phyloP scores from a whole-genome alignment of 169 alveolate genomes.

The Plasmodium fragile region DNA sequence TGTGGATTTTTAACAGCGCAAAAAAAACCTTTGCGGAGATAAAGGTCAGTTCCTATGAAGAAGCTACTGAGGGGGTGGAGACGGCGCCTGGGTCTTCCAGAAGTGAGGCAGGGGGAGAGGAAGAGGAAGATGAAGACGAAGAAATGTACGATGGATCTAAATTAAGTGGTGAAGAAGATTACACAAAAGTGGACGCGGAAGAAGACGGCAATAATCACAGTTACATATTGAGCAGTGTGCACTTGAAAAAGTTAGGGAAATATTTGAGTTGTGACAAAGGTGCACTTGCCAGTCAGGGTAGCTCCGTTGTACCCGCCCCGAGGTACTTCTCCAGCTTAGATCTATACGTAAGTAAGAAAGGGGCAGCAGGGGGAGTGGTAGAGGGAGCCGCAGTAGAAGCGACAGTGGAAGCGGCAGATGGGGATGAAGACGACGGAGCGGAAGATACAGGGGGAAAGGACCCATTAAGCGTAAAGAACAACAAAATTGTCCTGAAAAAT shows the following conservation, averaged over 20 bases:
- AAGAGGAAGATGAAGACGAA: neutral
- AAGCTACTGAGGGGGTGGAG: neutral
- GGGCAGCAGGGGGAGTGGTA: neutral
- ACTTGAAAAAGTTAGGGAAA: slow-evolving; percentile 35
- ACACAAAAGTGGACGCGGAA: neutral
- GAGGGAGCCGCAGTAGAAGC: neutral
- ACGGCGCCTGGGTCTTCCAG: neutral
- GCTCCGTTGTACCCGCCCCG: slow-evolving; percentile 33
- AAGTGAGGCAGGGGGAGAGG: neutral
- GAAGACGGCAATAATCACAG: slow-evolving; percentile 34
- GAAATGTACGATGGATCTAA: neutral
- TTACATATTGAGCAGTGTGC: slow-evolving; percentile 22
- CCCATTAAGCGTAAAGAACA: slow-evolving; percentile 21
- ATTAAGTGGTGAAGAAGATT: neutral
- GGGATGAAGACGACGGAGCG: neutral
- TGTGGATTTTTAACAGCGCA: slow-evolving; percentile 60
- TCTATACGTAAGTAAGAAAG: slow-evolving; percentile 25
- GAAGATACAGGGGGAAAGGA: neutral
- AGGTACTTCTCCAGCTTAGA: slow-evolving; percentile 67
- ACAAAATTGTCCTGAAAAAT: slow-evolving; percentile 42
- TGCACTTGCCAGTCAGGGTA: neutral
- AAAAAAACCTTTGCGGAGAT: slow-evolving; percentile 55
- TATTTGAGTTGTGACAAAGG: slow-evolving; percentile 18
- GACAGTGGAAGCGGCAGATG: neutral
- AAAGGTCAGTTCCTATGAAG: neutral